Conservation (phyloP, 805 yeast genomes). For the Candida pini region DNA sequence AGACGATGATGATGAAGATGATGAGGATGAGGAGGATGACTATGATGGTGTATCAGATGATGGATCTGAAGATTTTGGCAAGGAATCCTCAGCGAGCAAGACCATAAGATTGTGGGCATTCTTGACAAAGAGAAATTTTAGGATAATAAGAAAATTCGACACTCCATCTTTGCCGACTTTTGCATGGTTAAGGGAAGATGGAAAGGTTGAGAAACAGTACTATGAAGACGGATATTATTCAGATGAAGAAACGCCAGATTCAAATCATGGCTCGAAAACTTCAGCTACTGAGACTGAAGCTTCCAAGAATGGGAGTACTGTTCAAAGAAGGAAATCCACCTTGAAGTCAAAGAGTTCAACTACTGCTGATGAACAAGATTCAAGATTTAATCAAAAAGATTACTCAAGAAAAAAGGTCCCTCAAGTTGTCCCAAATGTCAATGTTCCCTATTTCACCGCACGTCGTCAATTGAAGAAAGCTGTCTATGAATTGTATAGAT, state of each 20-base stretch:
- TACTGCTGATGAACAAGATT: conserved; percentile 12
- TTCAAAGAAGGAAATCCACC: conserved; percentile 1
- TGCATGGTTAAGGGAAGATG: conserved; percentile 27
- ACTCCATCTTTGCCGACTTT: conserved; percentile 38
- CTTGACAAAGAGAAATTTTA: conserved; percentile 21
- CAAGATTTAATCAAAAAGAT: conserved; percentile 41
- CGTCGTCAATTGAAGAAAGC: conserved; percentile 65
- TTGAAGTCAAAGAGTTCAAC: neutral
- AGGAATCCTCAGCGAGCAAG: no score
- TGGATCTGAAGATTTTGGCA: no score
- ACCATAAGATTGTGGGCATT: conserved; percentile 15
- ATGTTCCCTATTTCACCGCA: conserved; percentile 58
- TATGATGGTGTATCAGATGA: conserved; percentile 9
- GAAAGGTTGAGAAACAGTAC: conserved; percentile 29
- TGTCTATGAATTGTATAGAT: conserved; percentile 64
- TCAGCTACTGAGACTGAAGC: conserved; percentile 1
- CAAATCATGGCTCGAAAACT: conserved; percentile 4
- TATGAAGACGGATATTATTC: conserved; percentile 29
- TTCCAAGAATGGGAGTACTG: neutral
- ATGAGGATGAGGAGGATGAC: conserved; percentile 11
- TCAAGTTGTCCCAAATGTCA: neutral
- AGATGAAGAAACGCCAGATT: conserved; percentile 11
- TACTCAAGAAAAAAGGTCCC: conserved; percentile 32
- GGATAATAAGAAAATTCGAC: conserved; percentile 32
- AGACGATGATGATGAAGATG: conserved; percentile 3